phyloP scores from a whole-genome alignment of 2,329 filamentous ascomycete species.

The Diaporthe sp. region DNA sequence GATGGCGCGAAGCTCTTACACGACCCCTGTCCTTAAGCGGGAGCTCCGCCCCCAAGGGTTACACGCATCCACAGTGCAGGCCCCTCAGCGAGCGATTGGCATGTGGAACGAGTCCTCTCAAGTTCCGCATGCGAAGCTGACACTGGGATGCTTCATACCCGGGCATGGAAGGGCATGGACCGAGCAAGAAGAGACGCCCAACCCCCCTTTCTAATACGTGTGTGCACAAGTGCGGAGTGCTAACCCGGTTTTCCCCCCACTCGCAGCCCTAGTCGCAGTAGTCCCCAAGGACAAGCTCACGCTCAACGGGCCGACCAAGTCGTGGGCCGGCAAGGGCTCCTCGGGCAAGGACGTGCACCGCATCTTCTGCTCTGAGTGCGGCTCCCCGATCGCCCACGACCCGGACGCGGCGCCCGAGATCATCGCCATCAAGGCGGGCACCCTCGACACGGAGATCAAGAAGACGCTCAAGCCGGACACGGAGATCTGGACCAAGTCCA shows the following conservation, averaged over 20 bases:
- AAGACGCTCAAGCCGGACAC: conserved; percentile 76
- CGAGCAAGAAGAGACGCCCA: neutral
- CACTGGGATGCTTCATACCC: neutral
- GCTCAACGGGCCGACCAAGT: conserved; percentile 75
- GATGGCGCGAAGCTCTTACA: conserved; percentile 24
- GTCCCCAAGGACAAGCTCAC: conserved; percentile 75
- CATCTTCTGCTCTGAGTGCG: conserved; percentile 78
- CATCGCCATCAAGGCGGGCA: conserved; percentile 77
- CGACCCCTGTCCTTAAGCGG: conserved; percentile 2
- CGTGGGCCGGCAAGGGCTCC: conserved; percentile 68
- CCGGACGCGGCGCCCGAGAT: conserved; percentile 78
- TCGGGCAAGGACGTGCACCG: conserved; percentile 76
- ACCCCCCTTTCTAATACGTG: neutral
- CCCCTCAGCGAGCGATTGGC: neutral
- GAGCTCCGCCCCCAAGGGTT: conserved; percentile 3
- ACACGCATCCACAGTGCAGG: neutral
- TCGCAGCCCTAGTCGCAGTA: conserved; percentile 72
- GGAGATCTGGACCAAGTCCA: conserved; percentile 78
- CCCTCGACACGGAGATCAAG: conserved; percentile 74
- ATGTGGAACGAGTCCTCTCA: neutral
- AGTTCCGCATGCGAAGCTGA: neutral
- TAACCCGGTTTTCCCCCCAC: neutral
- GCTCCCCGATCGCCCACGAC: conserved; percentile 78
- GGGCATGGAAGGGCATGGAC: neutral
- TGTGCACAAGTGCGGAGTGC: neutral